Base-by-base conservation (phyloP, 768 basidiomycete species). In the Thelephora ganbajun region DNA sequence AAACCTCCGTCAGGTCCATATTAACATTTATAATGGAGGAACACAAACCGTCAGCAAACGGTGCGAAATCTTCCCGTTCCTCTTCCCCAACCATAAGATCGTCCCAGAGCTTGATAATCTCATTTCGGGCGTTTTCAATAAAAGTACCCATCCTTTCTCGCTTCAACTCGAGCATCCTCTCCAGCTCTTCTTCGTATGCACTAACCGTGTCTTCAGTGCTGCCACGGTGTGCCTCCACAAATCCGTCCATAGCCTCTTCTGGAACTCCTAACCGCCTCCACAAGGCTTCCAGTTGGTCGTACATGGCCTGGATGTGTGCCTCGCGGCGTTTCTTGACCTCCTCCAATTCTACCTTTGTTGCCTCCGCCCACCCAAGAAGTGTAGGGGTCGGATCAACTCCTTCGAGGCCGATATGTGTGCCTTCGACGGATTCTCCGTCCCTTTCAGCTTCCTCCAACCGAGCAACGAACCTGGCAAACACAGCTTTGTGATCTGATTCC, bases 141-240 rank as follows among this genome's bases (percentile, higher is more conserved):
- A 97, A 97, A 4, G 76, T 71, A 42, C 77, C 77, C 80, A 98
- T 87, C 37, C 85, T 78, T 54, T 90, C 85, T 45, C 86, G 69
- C 67, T 92, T 91, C 45, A 97, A 63, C 56, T 87, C 80, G 18
- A 91, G 66, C 83, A 97, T 93, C 47, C 93, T 73, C 51, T 86
- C 86, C 41, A 94, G 67, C 63, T 99, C 96, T 45, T 77, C 77
- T 55, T 93, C 85, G 55, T 99, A 99, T 57, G 85, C 82, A 53
- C 66, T 69, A 20, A 97, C 74, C 1, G 77, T 79, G 16, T 75
- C 77, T 30, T 83, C 79, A 1, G 85, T 88, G 55, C 80, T 83
- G 2, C 94, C 94, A 23, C 86, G 70, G 60, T 94, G 72, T 13
- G 70, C 71, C 50, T 97, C 90, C 0, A 97, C 84, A 57, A 99